Evolutionary conservation across 1,139 yeast species (phyloP).

Genomic region (Geotrichum citri-aurantii): DNA sequence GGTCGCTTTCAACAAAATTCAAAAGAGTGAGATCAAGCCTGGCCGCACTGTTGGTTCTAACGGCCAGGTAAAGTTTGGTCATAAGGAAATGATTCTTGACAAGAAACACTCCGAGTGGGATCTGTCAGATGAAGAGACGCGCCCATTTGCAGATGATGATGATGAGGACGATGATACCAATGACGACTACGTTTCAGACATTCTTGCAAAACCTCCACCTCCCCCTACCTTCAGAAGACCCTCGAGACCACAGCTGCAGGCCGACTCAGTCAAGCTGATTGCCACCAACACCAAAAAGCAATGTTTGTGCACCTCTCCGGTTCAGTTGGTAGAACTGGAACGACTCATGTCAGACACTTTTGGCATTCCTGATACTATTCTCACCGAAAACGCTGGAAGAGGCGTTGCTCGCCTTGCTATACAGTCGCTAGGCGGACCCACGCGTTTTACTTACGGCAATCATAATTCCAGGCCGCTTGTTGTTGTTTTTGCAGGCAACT

Average conservation of each 20-base stretch:
- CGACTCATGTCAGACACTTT: constrained; percentile 49
- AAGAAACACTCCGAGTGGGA: constrained; percentile 31
- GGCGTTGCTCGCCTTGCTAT: constrained; percentile 58
- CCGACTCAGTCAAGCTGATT: constrained; percentile 17
- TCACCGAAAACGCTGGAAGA: constrained; percentile 68
- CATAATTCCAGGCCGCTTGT: constrained; percentile 79
- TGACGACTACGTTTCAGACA: constrained; percentile 24
- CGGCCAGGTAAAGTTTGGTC: constrained; percentile 46
- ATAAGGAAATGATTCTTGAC: constrained; percentile 65
- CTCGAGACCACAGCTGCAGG: constrained; percentile 16
- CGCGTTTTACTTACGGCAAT: constrained; percentile 53
- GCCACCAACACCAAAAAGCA: constrained; percentile 21
- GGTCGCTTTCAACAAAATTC: constrained; percentile 63
- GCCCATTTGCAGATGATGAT: constrained; percentile 34
- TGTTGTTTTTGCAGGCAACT: constrained; percentile 64
- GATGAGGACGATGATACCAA: constrained; percentile 25
- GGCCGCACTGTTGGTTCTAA: constrained; percentile 13
- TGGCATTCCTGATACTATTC: constrained; percentile 45
- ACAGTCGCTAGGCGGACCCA: constrained; percentile 61
- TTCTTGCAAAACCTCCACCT: constrained; percentile 18
- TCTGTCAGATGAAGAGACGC: constrained; percentile 33
- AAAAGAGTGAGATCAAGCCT: constrained; percentile 17
- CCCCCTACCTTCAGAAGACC: constrained; percentile 15
- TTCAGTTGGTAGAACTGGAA: constrained; percentile 77
- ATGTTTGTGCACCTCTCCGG: constrained; percentile 65